Evolutionary conservation across 306 rosid species (phyloP), one percentile per base, ranked within the genome.

Genomic region (Gillenia trifoliata): DNA sequence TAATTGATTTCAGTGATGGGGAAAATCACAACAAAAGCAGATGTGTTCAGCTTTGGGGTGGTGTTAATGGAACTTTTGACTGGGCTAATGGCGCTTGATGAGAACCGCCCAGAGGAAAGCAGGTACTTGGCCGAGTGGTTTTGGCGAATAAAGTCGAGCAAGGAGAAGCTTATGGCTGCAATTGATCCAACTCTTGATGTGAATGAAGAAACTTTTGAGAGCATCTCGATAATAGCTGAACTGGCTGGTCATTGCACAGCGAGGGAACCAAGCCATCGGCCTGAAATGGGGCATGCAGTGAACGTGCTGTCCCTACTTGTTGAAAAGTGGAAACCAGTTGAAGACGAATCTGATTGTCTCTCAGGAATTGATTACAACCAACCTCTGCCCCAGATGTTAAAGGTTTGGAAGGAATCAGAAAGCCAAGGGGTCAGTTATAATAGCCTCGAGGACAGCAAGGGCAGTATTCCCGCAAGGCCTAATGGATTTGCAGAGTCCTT

Each of bases 191-290:
- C 83, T 54, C 64, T 92, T 34, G 81, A 81, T 20, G 82, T 72
- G 30, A 60, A 38, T 61, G 89, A 84, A 45, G 89, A 88, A 36
- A 84, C 68, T 41, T 72, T 80, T 31, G 96, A 83, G 67, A 85
- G 87, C 68, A 83, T 92, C 71, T 54, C 72, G 31, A 54, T 67
- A 34, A 77, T 92, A 16, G 88, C 91, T 17, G 92, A 90, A 77
- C 84, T 92, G 62, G 98, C 98, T 36, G 98, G 96, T 36, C 90
- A 92, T 43, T 92, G 98, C 82, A 86, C 93, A 25, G 91, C 91
- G 2, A 85, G 96, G 72, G 98, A 92, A 61, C 88, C 98, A 63
- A 55, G 75, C 68, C 92, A 83, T 64, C 83, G 96, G 75, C 98
- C 98, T 38, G 93, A 92, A 52, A 92, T 92, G 96, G 77, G 96